Conservation (phyloP, 2,329 filamentous ascomycete species). For the Neospermospora avenae region DNA sequence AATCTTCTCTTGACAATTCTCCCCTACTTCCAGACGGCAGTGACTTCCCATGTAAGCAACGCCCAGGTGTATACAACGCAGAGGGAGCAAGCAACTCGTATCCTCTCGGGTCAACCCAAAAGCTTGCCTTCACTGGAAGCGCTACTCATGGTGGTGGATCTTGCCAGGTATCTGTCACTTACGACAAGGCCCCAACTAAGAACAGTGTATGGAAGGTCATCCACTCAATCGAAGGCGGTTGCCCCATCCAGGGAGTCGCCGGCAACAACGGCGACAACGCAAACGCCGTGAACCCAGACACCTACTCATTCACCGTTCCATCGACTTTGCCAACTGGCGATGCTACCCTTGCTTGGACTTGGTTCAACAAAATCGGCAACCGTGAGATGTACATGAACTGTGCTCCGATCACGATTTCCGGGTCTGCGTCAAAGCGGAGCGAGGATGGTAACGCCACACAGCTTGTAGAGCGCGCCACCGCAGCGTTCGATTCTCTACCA, state of each 20-base stretch:
- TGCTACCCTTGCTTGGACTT: slow-evolving; percentile 55
- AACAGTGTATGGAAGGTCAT: slow-evolving; percentile 82
- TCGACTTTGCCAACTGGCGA: slow-evolving; percentile 63
- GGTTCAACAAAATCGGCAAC: slow-evolving; percentile 91
- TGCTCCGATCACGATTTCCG: slow-evolving; percentile 65
- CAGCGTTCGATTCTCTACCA: too few species aligned
- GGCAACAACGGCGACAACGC: slow-evolving; percentile 58
- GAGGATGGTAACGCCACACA: too few species aligned
- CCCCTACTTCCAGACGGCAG: slow-evolving; percentile 59
- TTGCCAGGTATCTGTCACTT: slow-evolving; percentile 85
- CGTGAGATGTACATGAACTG: slow-evolving; percentile 99
- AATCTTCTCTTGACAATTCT: slow-evolving; percentile 51
- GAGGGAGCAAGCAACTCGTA: slow-evolving; percentile 55
- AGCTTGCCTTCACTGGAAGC: slow-evolving; percentile 63
- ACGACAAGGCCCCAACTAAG: slow-evolving; percentile 65
- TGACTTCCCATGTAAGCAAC: slow-evolving; percentile 81
- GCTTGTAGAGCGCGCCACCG: too few species aligned
- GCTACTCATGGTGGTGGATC: slow-evolving; percentile 89
- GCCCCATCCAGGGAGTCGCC: slow-evolving; percentile 56
- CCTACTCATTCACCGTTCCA: slow-evolving; percentile 71
- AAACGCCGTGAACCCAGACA: slow-evolving; percentile 44
- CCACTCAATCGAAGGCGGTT: slow-evolving; percentile 82
- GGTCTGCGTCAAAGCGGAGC: too few species aligned
- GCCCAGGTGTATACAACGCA: slow-evolving; percentile 45
- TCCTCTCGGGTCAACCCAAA: slow-evolving; percentile 58